Evolutionary conservation across 768 basidiomycete genomes (phyloP).

Genomic region (Coprinopsis marcescibilis): DNA sequence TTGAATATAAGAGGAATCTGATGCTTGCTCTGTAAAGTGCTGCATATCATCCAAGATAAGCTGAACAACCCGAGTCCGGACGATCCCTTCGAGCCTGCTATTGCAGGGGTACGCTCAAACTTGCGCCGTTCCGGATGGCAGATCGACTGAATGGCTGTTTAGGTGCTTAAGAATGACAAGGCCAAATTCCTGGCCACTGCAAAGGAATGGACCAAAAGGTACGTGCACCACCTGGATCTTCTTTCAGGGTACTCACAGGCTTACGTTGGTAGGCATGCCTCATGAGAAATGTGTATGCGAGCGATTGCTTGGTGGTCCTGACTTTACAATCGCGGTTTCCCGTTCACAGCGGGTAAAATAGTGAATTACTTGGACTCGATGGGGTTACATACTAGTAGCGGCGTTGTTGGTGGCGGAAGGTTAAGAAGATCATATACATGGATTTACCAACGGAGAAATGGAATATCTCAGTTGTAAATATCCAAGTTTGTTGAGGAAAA

Average conservation of each 20-base stretch:
- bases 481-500: not conserved
- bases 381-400: too few species aligned
- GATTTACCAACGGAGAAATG: too few species aligned
- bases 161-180: conserved; percentile 77
- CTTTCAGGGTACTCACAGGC: not conserved
- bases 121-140: not conserved
- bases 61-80: conserved; percentile 84
- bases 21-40: conserved; percentile 39
- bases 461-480: not conserved
- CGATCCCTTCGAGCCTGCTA: conserved; percentile 85
- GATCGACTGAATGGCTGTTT: conserved; percentile 7
- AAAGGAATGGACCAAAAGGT: conserved; percentile 87
- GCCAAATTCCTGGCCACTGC: conserved; percentile 68
- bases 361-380: too few species aligned
- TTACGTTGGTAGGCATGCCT: conserved; percentile 14
- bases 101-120: conserved; percentile 61
- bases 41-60: conserved; percentile 75
- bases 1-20: not conserved
- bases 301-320: too few species aligned
- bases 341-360: too few species aligned
- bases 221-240: conserved; percentile 12
- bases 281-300: conserved; percentile 9
- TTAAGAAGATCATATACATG: too few species aligned
- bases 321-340: too few species aligned
- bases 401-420: too few species aligned